Evolutionary conservation across 2,329 filamentous ascomycete species (phyloP), one percentile per base, ranked within the genome.

Genomic region (Pestalotiopsis sp.): DNA sequence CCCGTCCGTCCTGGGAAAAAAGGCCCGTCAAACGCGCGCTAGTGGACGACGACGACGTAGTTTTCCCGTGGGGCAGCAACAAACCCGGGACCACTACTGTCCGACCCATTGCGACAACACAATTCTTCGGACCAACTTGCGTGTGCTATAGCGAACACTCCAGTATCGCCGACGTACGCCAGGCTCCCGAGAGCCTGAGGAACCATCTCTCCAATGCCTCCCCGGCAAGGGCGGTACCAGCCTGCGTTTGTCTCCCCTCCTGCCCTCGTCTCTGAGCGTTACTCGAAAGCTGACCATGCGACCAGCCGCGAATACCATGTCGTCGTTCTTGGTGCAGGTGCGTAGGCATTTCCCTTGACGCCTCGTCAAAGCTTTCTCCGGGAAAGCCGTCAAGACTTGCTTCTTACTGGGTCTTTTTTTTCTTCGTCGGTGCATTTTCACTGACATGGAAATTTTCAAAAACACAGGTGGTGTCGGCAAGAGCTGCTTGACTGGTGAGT

Each of bases 401-500:
- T 20, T 9, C 17, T n/a, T 52, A 9, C 45, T 52, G 3, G 45
- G 45, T 9, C 45, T 9, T 70, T 38, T 58, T 63, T 61, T 71
- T 68, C 59, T 64, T 68, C 71, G 66, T 68, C 71, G 66, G 71
- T 72, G 70, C 73, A 73, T 70, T 56, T 66, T 14, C 52, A 12
- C 64, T 66, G 61, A 66, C 64, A 67, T 52, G 31, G 20, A 23
- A 36, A 52, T 5, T 45, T 12, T 41, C 36, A 9, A 36, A 31
- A n/a, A 49, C 74, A 68, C 80, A 94, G 92, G 94, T 82, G 94
- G 94, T 80, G 94, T 97, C 78, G 94, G 94, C 71, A 97, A 97
- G 83, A 97, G 93, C 80, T 97, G 94, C 85, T 85, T 97, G 75
- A 97, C 94, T 80, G 93, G 93, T 96, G 85, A 79, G 84, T 61